Conservation (phyloP, 2,329 filamentous ascomycete genomes). For the Tolypocladium cylindrosporum region DNA sequence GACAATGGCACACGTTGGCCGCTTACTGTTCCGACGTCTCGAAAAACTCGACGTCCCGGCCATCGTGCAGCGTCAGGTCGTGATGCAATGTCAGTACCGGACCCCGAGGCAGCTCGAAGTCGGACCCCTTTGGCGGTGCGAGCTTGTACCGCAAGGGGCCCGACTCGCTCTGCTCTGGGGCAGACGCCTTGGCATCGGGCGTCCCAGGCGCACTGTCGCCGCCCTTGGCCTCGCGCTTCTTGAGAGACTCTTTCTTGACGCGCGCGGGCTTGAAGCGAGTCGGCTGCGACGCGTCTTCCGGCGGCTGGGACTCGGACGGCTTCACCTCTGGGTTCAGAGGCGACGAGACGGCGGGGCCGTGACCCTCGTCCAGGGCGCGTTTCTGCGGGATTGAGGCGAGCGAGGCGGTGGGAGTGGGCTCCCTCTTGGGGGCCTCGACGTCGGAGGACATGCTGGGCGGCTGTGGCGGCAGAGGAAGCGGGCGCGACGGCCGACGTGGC, state of each 20-base stretch:
- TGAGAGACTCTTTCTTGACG: conserved; percentile 55
- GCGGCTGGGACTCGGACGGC: conserved; percentile 23
- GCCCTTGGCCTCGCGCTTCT: conserved; percentile 57
- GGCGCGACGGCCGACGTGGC: neutral
- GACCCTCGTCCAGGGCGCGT: conserved; percentile 56
- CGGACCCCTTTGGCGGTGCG: conserved; percentile 49
- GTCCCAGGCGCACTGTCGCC: conserved; percentile 43
- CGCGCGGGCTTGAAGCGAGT: conserved; percentile 30
- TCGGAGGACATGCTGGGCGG: conserved; percentile 24
- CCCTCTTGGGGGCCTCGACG: conserved; percentile 26
- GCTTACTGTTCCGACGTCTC: conserved; percentile 57
- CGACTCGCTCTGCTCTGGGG: conserved; percentile 30
- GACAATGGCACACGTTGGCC: neutral
- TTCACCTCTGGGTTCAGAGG: conserved; percentile 61
- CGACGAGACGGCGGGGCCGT: conserved; percentile 61
- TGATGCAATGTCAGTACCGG: conserved; percentile 42
- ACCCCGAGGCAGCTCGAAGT: conserved; percentile 50
- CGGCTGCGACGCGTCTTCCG: conserved; percentile 34
- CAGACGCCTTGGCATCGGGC: conserved; percentile 40
- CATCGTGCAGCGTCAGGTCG: conserved; percentile 40
- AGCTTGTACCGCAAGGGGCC: conserved; percentile 53
- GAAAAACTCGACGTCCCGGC: conserved; percentile 45
- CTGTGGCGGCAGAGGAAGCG: neutral
- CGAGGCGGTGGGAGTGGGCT: conserved; percentile 27
- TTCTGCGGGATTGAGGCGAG: conserved; percentile 51